phyloP scores from a whole-genome alignment of 228 moss, liverwort and hornwort genomes.

The Sphagnum magellanicum region DNA sequence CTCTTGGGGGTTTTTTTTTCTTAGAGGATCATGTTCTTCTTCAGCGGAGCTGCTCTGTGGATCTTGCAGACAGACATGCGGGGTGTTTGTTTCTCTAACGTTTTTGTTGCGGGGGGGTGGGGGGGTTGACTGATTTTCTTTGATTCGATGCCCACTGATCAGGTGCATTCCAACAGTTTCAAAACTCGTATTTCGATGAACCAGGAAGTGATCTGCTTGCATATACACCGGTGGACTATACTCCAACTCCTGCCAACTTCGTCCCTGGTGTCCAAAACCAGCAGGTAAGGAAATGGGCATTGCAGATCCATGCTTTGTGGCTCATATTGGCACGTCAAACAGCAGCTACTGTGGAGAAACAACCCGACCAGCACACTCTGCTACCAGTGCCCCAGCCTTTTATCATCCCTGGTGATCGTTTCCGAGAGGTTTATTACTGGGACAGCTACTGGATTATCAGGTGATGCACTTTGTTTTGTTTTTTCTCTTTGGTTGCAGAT shows the following conservation, averaged over 20 bases:
- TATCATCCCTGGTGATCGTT: conserved; percentile 74
- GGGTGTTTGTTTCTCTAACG: background rate
- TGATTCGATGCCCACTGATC: background rate
- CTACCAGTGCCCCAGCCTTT: conserved; percentile 39
- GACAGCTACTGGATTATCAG: conserved; percentile 92
- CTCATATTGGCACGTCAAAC: conserved; percentile 50
- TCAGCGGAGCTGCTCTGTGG: background rate
- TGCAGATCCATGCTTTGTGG: conserved; percentile 75
- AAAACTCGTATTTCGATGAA: conserved; percentile 42
- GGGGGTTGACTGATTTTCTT: background rate
- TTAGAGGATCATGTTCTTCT: background rate
- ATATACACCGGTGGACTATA: conserved; percentile 35
- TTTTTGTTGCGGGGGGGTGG: background rate
- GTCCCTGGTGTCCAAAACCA: conserved; percentile 48
- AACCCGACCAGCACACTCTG: conserved; percentile 53
- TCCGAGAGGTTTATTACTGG: conserved; percentile 86
- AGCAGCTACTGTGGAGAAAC: conserved; percentile 31
- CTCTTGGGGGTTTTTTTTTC: background rate
- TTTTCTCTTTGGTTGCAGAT: background rate
- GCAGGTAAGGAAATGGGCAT: conserved; percentile 56
- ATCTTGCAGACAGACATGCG: too few relatives aligned
- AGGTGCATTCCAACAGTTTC: conserved; percentile 33
- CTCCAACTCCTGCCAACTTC: conserved; percentile 33
- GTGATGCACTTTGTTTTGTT: conserved; percentile 7
- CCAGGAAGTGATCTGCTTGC: conserved; percentile 52